Evolutionary conservation across 1,139 yeast genomes (phyloP).

Genomic region (Magnusiomyces ingens): DNA sequence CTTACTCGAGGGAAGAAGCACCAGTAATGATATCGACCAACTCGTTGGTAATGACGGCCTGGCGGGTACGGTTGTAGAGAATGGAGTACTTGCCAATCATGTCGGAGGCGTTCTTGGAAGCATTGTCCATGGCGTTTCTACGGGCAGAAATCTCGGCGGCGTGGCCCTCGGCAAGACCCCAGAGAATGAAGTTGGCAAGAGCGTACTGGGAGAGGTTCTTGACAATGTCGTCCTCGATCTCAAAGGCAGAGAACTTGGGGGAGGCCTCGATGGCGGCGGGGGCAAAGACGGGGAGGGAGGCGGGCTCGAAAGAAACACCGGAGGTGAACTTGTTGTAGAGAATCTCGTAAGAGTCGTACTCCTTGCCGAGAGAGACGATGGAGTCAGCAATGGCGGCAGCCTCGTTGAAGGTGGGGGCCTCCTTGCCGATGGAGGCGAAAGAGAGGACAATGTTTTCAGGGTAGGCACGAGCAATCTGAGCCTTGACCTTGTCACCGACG

Average conservation of each 20-base stretch:
- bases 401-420: slow-evolving; percentile 89
- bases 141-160: slow-evolving; percentile 98
- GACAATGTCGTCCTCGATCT: slow-evolving; percentile 60
- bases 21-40: slow-evolving; percentile 99
- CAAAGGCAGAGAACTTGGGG: slow-evolving; percentile 81
- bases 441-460: slow-evolving; percentile 63
- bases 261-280: slow-evolving; percentile 73
- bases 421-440: slow-evolving; percentile 89
- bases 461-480: slow-evolving; percentile 80
- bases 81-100: slow-evolving; percentile 95
- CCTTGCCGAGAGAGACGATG: slow-evolving; percentile 48
- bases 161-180: slow-evolving; percentile 96
- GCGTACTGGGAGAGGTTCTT: slow-evolving; percentile 68
- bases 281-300: slow-evolving; percentile 59
- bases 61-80: slow-evolving; percentile 99
- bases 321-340: slow-evolving; percentile 82
- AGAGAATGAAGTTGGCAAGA: slow-evolving; percentile 79
- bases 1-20: slow-evolving; percentile 94
- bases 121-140: slow-evolving; percentile 99
- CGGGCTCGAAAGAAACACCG: slow-evolving; percentile 88
- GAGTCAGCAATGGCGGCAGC: slow-evolving; percentile 86
- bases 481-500: slow-evolving; percentile 90
- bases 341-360: slow-evolving; percentile 73
- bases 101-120: slow-evolving; percentile 99
- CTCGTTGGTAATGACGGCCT: slow-evolving; percentile 99